Percentiles rank a stretch among this genome's conserved stretches.
Conservation (phyloP, 345 rosid genomes). For the Hypericum androsaemum region DNA sequence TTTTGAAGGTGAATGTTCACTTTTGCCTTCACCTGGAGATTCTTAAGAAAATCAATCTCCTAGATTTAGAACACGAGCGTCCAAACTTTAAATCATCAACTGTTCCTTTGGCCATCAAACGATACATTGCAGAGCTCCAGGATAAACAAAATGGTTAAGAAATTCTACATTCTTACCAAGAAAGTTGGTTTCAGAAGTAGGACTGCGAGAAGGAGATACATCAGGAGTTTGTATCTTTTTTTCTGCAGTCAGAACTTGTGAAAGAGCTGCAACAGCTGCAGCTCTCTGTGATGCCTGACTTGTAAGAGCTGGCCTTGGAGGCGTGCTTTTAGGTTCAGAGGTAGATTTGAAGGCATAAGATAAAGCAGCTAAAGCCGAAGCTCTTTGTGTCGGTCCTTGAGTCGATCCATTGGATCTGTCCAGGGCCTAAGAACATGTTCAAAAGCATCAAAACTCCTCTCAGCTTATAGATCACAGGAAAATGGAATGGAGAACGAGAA, state of each 20-base stretch:
- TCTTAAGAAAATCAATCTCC: not conserved
- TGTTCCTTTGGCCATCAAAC: not conserved
- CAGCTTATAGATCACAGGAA: no score
- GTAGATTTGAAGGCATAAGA: conserved; percentile 64
- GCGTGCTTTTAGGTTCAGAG: conserved; percentile 35
- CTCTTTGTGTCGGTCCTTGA: conserved; percentile 68
- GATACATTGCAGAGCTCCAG: not conserved
- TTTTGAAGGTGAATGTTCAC: conserved; percentile 37
- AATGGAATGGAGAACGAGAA: no score
- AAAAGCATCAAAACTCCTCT: no score
- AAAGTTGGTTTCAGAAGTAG: conserved; percentile 35
- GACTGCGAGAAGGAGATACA: conserved; percentile 49
- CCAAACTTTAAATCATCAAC: no score
- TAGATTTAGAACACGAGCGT: not conserved
- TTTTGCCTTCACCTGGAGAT: conserved; percentile 34
- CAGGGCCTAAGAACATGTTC: conserved; percentile 38
- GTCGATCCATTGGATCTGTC: conserved; percentile 54
- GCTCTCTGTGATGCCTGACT: conserved; percentile 79
- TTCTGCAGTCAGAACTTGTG: conserved; percentile 79
- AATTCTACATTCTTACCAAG: conserved; percentile 28
- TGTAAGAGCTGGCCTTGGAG: conserved; percentile 29
- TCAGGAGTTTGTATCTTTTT: conserved; percentile 58
- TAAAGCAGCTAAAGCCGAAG: conserved; percentile 79
- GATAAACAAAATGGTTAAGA: not conserved
- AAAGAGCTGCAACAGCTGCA: conserved; percentile 96